These are phyloP conservation scores for Fusarium dimerum DNA, from an alignment of 2,329 filamentous ascomycete genomes.

Conservation along the genomic window DNA sequence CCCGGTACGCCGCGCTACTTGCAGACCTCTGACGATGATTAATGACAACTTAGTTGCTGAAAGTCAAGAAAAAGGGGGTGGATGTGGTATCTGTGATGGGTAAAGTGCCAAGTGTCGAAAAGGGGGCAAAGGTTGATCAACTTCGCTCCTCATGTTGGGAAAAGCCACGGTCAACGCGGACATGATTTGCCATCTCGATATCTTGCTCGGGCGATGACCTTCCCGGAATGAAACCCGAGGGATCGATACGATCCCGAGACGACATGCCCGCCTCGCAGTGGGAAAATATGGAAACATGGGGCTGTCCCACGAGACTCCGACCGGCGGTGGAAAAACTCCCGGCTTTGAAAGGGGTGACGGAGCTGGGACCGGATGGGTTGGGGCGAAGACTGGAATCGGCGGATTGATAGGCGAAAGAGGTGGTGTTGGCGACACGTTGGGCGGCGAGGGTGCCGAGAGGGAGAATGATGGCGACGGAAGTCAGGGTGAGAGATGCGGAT, in stretches of 20 bases:
- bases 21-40: background rate
- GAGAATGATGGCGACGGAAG: slow-evolving; percentile 52
- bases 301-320: slow-evolving; percentile 10
- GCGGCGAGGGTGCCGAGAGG: slow-evolving; percentile 55
- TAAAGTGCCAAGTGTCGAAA: slow-evolving; percentile 3
- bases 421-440: slow-evolving; percentile 42
- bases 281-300: slow-evolving; percentile 26
- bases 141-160: slow-evolving; percentile 35
- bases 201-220: slow-evolving; percentile 27
- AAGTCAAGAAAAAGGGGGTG: background rate
- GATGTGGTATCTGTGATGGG: slow-evolving; percentile 1
- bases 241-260: slow-evolving; percentile 23
- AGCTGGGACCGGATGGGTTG: slow-evolving; percentile 13
- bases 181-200: slow-evolving; percentile 15
- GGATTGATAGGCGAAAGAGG: slow-evolving; percentile 21
- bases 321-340: slow-evolving; percentile 20
- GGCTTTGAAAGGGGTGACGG: slow-evolving; percentile 24
- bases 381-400: slow-evolving; percentile 17
- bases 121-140: slow-evolving; percentile 10
- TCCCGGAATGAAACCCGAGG: slow-evolving; percentile 35
- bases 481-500: slow-evolving; percentile 49
- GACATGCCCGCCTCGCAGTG: slow-evolving; percentile 25
- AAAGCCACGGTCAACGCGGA: slow-evolving; percentile 34
- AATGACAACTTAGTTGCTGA: background rate
- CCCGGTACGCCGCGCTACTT: slow-evolving; percentile 20